Evolutionary conservation across 1,284 basidiomycete genomes (phyloP).

Genomic region (Ustilago lituana): DNA sequence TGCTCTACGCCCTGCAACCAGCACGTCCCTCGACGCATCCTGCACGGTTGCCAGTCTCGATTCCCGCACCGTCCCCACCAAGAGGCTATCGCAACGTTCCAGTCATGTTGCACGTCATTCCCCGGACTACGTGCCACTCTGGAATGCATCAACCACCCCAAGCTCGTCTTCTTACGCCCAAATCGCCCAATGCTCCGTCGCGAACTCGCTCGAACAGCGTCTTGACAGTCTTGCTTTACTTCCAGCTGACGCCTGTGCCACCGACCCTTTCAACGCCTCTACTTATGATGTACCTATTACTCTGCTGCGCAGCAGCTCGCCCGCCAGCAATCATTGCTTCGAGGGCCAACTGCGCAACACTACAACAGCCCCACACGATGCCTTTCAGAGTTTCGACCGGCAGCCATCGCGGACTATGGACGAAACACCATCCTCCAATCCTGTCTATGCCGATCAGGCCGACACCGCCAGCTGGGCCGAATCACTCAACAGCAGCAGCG

Average conservation of each 20-base stretch:
- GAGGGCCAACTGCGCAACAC: no score
- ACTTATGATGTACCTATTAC: constrained; percentile 15
- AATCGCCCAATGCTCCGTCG: not conserved
- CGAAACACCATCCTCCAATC: not conserved
- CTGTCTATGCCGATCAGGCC: not conserved
- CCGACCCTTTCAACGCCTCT: not conserved
- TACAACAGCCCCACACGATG: no score
- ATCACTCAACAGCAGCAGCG: no score
- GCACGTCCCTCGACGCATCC: constrained; percentile 1
- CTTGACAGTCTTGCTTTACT: constrained; percentile 6
- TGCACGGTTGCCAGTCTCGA: constrained; percentile 1
- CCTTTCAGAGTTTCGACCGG: no score
- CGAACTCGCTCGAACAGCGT: constrained; percentile 5
- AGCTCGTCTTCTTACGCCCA: not conserved
- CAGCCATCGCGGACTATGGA: no score
- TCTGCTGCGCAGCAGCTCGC: constrained; percentile 8
- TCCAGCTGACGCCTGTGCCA: not conserved
- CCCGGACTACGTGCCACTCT: constrained; percentile 24
- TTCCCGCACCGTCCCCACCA: not conserved
- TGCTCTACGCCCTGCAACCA: constrained; percentile 2
- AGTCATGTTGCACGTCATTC: not conserved
- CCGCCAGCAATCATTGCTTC: no score
- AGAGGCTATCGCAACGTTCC: not conserved
- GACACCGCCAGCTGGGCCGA: constrained; percentile 9
- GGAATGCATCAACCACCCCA: constrained; percentile 21